Base-by-base conservation (phyloP, 352 stramenopile genomes). In the Globisporangium uncinulatum region DNA sequence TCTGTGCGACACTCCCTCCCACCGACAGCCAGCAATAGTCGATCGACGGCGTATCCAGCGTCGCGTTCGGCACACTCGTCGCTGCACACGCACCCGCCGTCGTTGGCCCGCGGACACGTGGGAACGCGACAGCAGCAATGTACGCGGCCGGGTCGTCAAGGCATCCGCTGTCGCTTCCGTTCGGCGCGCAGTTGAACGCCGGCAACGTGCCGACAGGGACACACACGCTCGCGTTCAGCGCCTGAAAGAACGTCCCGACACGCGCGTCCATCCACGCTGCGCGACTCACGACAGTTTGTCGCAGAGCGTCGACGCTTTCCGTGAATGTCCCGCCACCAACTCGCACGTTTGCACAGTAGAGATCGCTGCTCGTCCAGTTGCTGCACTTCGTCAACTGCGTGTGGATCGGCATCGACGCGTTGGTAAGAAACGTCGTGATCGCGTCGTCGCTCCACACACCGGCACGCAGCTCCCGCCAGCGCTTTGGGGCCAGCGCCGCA, bases 271-370 rank as follows among this genome's bases (percentile, higher is more conserved):
- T 89, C 79, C 79, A 89, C 14, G 51, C 44, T 2, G 75, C 76
- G 7, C 79, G 73, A 6, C 21, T 47, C 0, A 83, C 34, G 4
- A 83, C 64, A 10, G 72, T 62, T 0, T 52, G 58, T 14, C 74
- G 17, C 17, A 89, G 50, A 0, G 29, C 29, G 17, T 69, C 62
- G 1, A 89, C 54, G 20, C 75, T 61, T 15, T 76, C 56, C 0
- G 74, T 56, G 61, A 67, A 87, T 13, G 46, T 74, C 6, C 67
- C 74, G 3, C 61, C 74, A 8, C 41, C 56, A 29, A 4, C 24
- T 2, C 68, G 41, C 14, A 83, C 67, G 58, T 83, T 81, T 4
- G 79, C 76, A 49, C 77, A 87, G 45, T 83, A 72, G n/a, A 84
- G 29, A 36, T 81, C 65, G 7, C 69, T 62, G 19, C 64, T 83